Percentiles rank a stretch among this genome's conserved stretches.
Evolutionary conservation across 164 flowering plant species (phyloP).

Genomic region (Pachysandra terminalis): DNA sequence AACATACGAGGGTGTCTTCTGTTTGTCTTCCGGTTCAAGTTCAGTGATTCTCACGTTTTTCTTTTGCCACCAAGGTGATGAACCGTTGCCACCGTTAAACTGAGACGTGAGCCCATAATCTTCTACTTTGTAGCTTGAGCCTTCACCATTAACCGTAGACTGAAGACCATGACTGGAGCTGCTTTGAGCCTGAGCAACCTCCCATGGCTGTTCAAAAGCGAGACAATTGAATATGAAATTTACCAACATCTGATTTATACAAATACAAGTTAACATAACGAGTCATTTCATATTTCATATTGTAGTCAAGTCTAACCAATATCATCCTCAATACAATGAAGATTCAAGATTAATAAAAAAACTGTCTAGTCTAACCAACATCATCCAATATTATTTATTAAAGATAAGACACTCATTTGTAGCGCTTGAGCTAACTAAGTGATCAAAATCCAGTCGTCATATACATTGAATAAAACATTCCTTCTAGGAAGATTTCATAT

Average conservation of each 20-base stretch:
- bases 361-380: no score
- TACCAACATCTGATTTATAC: not conserved
- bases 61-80: conserved; percentile 62
- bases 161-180: conserved; percentile 32
- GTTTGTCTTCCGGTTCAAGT: conserved; percentile 44
- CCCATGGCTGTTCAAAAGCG: conserved; percentile 72
- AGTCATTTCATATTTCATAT: no score
- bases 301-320: no score
- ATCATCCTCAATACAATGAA: no score
- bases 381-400: no score
- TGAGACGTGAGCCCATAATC: conserved; percentile 31
- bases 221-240: not conserved
- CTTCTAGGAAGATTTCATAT: no score
- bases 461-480: no score
- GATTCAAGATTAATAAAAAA: no score
- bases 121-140: conserved; percentile 25
- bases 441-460: no score
- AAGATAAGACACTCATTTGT: no score
- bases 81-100: conserved; percentile 38
- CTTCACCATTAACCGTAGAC: conserved; percentile 30
- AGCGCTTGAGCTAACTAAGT: no score
- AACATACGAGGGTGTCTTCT: conserved; percentile 23
- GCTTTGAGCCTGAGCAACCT: conserved; percentile 40
- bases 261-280: not conserved
- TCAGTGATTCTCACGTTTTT: conserved; percentile 62